phyloP scores from a whole-genome alignment of 2,329 filamentous ascomycete species.

The Aspergillus aculeatinus region DNA sequence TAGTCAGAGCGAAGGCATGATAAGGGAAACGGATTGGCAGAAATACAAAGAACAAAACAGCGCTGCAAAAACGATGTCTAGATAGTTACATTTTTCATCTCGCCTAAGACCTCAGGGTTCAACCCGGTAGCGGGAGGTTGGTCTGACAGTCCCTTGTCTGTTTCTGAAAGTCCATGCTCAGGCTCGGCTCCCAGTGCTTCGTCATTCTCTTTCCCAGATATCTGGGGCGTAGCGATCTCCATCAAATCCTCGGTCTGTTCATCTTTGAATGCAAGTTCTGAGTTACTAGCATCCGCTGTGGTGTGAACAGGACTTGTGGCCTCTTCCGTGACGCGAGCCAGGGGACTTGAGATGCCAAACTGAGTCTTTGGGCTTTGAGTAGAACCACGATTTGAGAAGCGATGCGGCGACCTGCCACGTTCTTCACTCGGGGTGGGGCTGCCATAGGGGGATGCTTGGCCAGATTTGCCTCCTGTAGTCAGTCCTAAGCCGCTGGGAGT shows the following conservation, averaged over 20 bases:
- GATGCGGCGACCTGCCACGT: conserved; percentile 50
- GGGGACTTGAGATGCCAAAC: conserved; percentile 46
- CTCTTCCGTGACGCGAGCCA: conserved; percentile 50
- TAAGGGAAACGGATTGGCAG: conserved; percentile 7
- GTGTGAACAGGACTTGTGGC: conserved; percentile 37
- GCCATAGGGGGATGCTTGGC: conserved; percentile 55
- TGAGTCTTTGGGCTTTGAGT: conserved; percentile 46
- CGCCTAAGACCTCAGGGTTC: conserved; percentile 43
- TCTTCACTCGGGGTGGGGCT: conserved; percentile 49
- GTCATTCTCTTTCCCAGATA: conserved; percentile 37
- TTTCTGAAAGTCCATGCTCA: conserved; percentile 25
- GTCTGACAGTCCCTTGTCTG: conserved; percentile 32
- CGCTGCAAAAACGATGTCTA: conserved; percentile 26
- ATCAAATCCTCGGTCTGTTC: conserved; percentile 39
- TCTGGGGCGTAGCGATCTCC: conserved; percentile 40
- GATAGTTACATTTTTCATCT: conserved; percentile 51
- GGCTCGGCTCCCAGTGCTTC: conserved; percentile 22
- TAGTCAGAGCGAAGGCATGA: conserved; percentile 11
- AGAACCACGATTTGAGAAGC: conserved; percentile 45
- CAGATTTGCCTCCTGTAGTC: conserved; percentile 50
- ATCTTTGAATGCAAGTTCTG: conserved; percentile 32
- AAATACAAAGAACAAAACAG: conserved; percentile 9
- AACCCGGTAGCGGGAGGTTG: conserved; percentile 29
- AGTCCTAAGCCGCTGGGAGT: conserved; percentile 51
- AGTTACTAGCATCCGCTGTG: conserved; percentile 33